Base-by-base conservation (phyloP, 2,329 filamentous ascomycete species). In the Trichocomaceae sp. region DNA sequence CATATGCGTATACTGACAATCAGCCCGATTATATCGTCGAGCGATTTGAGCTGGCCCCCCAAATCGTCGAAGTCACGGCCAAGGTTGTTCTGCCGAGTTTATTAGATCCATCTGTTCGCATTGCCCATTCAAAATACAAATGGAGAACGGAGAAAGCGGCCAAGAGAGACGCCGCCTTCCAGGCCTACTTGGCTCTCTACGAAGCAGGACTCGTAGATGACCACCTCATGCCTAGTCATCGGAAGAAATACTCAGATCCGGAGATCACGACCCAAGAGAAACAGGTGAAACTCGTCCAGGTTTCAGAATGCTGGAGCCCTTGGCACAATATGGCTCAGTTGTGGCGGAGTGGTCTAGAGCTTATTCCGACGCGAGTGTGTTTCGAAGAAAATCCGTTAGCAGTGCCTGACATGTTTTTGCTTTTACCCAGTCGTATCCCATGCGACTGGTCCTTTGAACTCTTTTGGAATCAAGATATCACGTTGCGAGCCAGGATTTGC, bases 151-250 rank as follows among this genome's bases (percentile, higher is more conserved):
- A 93, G 63, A 81, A 77, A 55, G 83, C 83, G 61, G 90, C 90
- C 0, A 83, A 77, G 61, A 89, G 87, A 64, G 92, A 96, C 68
- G 89, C 86, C 1, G 87, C 89, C 0, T 93, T 95, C 58, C 82
- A 88, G 63, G 88, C 90, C 1, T 96, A 91, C 64, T 71, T 81
- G 20, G 77, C 76, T 5, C 75, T 97, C 0, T 84, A 92, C 64
- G 62, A 80, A 7, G 85, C 81, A 23, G 86, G 86, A 0, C 74
- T 96, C 5, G 70, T 97, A 1, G 90, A 88, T 58, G 82, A 95
- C 13, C 79, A 95, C 62, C 71, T 96, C 0, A 75, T 96, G 41
- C 92, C 92, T 4, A 64, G 71, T 8, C 61, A 65, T 50, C 37
- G 73, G 75, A n/a, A 60, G 70, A 8, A 58, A 68, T 3, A 63